phyloP scores from a whole-genome alignment of 2,329 filamentous ascomycete genomes.

The Chaetomiaceae sp. region DNA sequence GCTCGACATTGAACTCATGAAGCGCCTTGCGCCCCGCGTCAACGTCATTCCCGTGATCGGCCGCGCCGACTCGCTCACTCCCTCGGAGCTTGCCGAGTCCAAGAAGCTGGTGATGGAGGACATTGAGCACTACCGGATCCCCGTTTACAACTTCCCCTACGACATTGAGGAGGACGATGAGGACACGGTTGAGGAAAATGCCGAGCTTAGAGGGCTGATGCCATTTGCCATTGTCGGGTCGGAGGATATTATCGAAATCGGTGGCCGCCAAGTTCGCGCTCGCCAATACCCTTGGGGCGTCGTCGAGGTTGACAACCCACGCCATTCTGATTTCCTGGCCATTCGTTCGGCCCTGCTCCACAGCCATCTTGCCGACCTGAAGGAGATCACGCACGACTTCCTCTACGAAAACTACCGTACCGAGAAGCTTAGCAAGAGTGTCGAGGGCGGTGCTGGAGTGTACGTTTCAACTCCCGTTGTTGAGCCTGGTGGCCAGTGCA shows the following conservation, averaged over 20 bases:
- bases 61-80: constrained; percentile 95
- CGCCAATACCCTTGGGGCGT: constrained; percentile 99
- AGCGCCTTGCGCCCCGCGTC: constrained; percentile 93
- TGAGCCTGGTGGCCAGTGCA: not conserved
- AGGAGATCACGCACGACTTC: constrained; percentile 99
- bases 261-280: constrained; percentile 85
- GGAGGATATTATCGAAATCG: constrained; percentile 91
- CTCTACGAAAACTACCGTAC: constrained; percentile 99
- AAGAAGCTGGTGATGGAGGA: constrained; percentile 99
- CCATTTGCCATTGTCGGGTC: constrained; percentile 98
- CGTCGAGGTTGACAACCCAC: constrained; percentile 97
- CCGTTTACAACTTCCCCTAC: constrained; percentile 99
- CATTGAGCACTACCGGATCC: constrained; percentile 99
- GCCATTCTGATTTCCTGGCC: constrained; percentile 96
- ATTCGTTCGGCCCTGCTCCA: constrained; percentile 95
- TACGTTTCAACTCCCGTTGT: constrained; percentile 50
- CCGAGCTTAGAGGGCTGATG: constrained; percentile 94
- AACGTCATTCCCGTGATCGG: constrained; percentile 99
- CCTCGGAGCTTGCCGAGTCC: constrained; percentile 92
- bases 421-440: constrained; percentile 99
- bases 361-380: constrained; percentile 95
- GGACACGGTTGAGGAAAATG: constrained; percentile 98
- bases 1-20: constrained; percentile 99
- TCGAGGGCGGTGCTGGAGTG: constrained; percentile 83
- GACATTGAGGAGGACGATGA: constrained; percentile 99